Base-by-base conservation (phyloP, 2,329 filamentous ascomycete species). In the Fusarium zealandicum region DNA sequence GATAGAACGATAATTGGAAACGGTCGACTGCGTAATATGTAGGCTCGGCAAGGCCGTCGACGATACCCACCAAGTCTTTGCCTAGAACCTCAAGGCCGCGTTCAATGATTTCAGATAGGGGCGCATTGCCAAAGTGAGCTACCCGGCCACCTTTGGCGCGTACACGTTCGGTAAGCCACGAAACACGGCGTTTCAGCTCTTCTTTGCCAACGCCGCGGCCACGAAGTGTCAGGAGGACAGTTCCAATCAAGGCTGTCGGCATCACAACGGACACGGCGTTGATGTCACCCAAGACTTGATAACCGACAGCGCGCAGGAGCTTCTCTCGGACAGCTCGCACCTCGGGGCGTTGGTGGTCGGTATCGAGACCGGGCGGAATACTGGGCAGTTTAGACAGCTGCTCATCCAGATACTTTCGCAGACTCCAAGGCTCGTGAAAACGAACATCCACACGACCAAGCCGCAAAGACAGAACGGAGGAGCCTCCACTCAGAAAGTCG, bases 1-100 rank as follows among this genome's bases (percentile, higher is more conserved):
- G 88, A 76, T 99, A 99, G 74, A 99, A 99, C 0, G 92, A 96
- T 9, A 99, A 83, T 71, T 99, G 95, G 78, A 99, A 99, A 46
- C 92, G 85, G 72, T 99, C 95, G 32, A 97, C 92, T 5, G 95
- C 95, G 68, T 91, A 96, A 74, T 91, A 98, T 0, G 95, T 98
- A 14, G 91, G 90, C 71, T 99, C 95, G 0, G 90, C 89, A 5
- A 99, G 77, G 1, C 88, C 91, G 31, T 88, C 83, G 0, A 96
- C 82, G 5, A 88, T 79, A 5, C 93, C 92, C 0, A 99, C 92
- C 2, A 99, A 82, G 43, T 95, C 90, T 47, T 91, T 90, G 0
- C 95, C 95, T 1, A 99, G 81, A 1, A 98, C 95, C 40, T 96
- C 93, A 3, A 99, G 81, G 1, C 92, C 95, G 47, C 93, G 87